A percentile compares a stretch with the other conserved stretches of the same genome.
Conservation (phyloP, 2,329 filamentous ascomycete genomes). For the Tricladium varicosporioides region DNA sequence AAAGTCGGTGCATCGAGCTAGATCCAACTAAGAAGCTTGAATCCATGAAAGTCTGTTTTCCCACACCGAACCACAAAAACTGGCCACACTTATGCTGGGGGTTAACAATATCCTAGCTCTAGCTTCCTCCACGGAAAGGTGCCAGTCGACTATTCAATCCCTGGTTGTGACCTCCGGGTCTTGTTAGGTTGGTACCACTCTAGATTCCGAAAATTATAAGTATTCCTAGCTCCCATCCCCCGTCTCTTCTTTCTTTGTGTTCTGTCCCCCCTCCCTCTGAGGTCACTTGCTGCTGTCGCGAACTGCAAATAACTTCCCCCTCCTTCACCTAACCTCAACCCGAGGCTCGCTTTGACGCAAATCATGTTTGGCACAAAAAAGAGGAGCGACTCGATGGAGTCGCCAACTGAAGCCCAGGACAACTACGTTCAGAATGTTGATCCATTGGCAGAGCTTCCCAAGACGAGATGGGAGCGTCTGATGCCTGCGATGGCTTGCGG, state of each 20-base stretch:
- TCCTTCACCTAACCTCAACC: background rate
- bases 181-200: background rate
- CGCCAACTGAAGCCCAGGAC: slow-evolving; percentile 2
- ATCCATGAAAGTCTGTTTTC: background rate
- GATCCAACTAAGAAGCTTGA: slow-evolving; percentile 5
- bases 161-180: background rate
- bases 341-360: background rate
- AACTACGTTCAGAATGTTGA: slow-evolving; percentile 12
- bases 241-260: background rate
- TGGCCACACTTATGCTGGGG: background rate
- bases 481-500: slow-evolving; percentile 79
- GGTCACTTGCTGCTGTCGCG: background rate
- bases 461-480: slow-evolving; percentile 27
- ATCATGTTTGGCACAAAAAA: slow-evolving; percentile 20
- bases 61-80: background rate
- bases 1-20: background rate
- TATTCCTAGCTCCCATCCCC: background rate
- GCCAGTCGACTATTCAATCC: background rate
- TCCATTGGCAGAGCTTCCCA: slow-evolving; percentile 20
- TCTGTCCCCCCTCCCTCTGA: background rate
- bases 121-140: background rate
- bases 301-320: background rate
- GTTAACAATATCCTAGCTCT: background rate
- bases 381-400: background rate
- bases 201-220: background rate